Conservation (phyloP, 495 filamentous ascomycete genomes). For the Aspergillus mulundensis region DNA sequence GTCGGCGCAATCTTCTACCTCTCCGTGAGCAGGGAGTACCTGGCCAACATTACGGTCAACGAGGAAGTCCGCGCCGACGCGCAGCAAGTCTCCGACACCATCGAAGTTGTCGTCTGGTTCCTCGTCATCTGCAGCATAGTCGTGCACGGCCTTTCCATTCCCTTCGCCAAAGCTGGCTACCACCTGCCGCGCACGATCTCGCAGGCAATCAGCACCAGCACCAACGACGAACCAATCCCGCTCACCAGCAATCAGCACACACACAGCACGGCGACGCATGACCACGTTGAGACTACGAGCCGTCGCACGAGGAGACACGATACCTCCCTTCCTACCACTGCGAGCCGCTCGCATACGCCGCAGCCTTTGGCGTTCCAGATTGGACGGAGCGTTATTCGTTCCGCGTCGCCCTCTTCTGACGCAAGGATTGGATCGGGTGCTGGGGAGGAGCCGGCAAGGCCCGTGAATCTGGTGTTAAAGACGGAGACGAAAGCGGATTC, state of each 20-base stretch:
- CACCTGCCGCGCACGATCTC: slow-evolving; percentile 76
- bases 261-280: slow-evolving; percentile 37
- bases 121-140: slow-evolving; percentile 79
- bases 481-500: slow-evolving; percentile 1
- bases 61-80: slow-evolving; percentile 65
- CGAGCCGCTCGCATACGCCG: slow-evolving; percentile 17
- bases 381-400: slow-evolving; percentile 42
- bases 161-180: slow-evolving; percentile 77
- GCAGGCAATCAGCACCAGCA: slow-evolving; percentile 43
- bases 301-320: slow-evolving; percentile 28
- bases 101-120: slow-evolving; percentile 80
- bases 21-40: slow-evolving; percentile 70
- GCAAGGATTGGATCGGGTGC: slow-evolving; percentile 22
- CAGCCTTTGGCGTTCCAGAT: slow-evolving; percentile 48
- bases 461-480: slow-evolving; percentile 28
- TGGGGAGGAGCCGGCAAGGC: slow-evolving; percentile 33
- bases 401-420: slow-evolving; percentile 12
- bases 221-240: slow-evolving; percentile 27
- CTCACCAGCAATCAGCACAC: slow-evolving; percentile 27
- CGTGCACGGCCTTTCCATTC: slow-evolving; percentile 82
- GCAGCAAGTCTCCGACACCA: slow-evolving; percentile 53
- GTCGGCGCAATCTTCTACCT: slow-evolving; percentile 90
- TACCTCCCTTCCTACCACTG: not conserved
- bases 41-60: slow-evolving; percentile 49
- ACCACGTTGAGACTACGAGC: slow-evolving; percentile 16